These are phyloP conservation scores for Microbotryum saponariae DNA, from an alignment of 1,284 basidiomycete genomes.

Conservation along the genomic window DNA sequence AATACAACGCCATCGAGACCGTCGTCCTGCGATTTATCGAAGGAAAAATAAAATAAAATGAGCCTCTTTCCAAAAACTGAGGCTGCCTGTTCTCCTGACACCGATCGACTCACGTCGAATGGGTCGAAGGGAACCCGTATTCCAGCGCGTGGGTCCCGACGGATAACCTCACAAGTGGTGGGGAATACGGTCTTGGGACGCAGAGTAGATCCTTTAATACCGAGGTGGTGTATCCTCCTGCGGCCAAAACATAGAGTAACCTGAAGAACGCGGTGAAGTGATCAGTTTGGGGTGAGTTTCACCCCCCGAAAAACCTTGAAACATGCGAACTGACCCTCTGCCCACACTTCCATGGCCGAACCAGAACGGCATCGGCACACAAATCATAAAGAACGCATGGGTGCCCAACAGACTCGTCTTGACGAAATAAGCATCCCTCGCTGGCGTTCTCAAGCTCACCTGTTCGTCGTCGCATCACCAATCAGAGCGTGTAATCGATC, in stretches of 20 bases:
- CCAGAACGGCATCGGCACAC: constrained; percentile 79
- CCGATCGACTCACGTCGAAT: constrained; percentile 78
- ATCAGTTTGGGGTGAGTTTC: constrained; percentile 43
- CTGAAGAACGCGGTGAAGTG: constrained; percentile 60
- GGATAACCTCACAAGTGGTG: constrained; percentile 72
- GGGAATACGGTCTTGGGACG: constrained; percentile 80
- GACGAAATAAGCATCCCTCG: constrained; percentile 79
- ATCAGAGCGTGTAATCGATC: background rate
- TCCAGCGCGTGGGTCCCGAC: constrained; percentile 49
- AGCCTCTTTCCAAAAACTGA: background rate
- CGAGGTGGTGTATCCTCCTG: constrained; percentile 35
- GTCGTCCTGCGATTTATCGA: constrained; percentile 7
- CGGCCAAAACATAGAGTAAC: constrained; percentile 71
- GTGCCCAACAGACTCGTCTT: constrained; percentile 72
- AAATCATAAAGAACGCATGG: constrained; percentile 86
- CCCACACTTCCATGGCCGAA: constrained; percentile 68
- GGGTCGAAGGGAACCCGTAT: constrained; percentile 93
- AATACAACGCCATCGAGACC: constrained; percentile 28
- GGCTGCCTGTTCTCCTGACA: background rate
- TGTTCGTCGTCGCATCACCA: constrained; percentile 34
- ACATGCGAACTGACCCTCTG: constrained; percentile 54
- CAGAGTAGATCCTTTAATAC: constrained; percentile 67
- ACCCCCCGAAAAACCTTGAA: background rate
- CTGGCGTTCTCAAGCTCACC: constrained; percentile 57
- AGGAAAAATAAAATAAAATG: background rate